A percentile compares a stretch with the other conserved stretches of the same genome.
Conservation (phyloP, 2,329 filamentous ascomycete species). For the Meredithiella fracta region DNA sequence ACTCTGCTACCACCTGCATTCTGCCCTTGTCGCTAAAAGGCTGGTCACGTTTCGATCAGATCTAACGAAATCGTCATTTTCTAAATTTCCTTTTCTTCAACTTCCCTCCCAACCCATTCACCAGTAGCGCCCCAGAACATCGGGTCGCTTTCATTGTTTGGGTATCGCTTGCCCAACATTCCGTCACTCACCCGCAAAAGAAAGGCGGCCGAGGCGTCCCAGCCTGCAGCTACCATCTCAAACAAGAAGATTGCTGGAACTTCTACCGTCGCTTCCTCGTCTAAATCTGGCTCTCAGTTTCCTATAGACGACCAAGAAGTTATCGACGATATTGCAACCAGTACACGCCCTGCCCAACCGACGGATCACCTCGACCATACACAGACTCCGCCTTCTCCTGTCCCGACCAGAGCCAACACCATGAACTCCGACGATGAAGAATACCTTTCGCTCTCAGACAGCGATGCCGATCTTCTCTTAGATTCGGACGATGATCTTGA, state of each 20-base stretch:
- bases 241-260: conserved; percentile 33
- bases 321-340: neutral
- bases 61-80: neutral
- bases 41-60: neutral
- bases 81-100: neutral
- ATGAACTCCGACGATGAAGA: conserved; percentile 97
- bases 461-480: conserved; percentile 53
- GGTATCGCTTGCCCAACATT: conserved; percentile 28
- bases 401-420: conserved; percentile 26
- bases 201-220: conserved; percentile 47
- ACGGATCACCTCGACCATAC: conserved; percentile 33
- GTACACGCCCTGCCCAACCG: neutral
- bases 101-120: neutral
- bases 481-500: conserved; percentile 25
- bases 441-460: conserved; percentile 56
- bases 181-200: conserved; percentile 42
- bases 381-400: conserved; percentile 23
- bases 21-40: neutral
- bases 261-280: conserved; percentile 31
- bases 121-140: neutral
- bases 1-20: too few relatives aligned
- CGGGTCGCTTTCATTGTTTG: neutral
- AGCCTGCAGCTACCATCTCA: conserved; percentile 27
- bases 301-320: neutral
- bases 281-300: neutral